Percentiles rank a stretch among this genome's conserved stretches.
Evolutionary conservation across 2,329 filamentous ascomycete genomes (phyloP).

Genomic region (Ophiobolus disseminans): DNA sequence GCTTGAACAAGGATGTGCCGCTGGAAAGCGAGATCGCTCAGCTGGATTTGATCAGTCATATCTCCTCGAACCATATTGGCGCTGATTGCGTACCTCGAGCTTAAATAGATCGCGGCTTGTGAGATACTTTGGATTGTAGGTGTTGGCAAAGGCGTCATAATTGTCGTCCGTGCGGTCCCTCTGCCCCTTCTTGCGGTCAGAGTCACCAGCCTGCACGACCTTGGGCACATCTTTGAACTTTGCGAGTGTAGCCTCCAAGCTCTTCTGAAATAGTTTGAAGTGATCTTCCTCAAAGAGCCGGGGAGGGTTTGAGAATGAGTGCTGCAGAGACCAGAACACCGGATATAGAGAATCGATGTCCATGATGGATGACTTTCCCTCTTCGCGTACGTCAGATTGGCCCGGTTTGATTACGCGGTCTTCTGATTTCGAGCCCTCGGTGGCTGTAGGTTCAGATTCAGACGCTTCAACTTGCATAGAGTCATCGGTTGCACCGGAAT

Average conservation of each 20-base stretch:
- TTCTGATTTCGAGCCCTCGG: conserved; percentile 48
- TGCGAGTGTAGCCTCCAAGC: conserved; percentile 68
- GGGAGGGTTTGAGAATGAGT: conserved; percentile 89
- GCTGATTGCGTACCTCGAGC: conserved; percentile 71
- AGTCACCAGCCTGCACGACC: conserved; percentile 71
- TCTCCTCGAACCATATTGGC: conserved; percentile 22
- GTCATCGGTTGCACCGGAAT: conserved; percentile 51
- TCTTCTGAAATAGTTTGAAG: conserved; percentile 70
- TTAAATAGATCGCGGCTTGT: conserved; percentile 98
- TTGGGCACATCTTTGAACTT: conserved; percentile 76
- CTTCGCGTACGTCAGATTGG: conserved; percentile 54
- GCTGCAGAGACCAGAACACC: conserved; percentile 91
- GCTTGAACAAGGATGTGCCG: conserved; percentile 94
- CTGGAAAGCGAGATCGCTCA: conserved; percentile 92
- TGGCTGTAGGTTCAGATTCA: conserved; percentile 28
- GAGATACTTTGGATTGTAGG: conserved; percentile 96
- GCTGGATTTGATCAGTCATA: conserved; percentile 58
- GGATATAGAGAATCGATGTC: conserved; percentile 81
- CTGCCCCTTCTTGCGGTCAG: conserved; percentile 67
- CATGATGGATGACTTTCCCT: conserved; percentile 57
- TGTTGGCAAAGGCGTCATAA: conserved; percentile 69
- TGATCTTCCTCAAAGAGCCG: conserved; percentile 75
- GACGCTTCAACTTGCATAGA: conserved; percentile 73
- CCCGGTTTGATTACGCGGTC: conserved; percentile 46
- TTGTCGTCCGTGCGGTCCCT: conserved; percentile 69